phyloP scores from a whole-genome alignment of 78 protist genomes.

The Dictyostelium brefeldianum region DNA sequence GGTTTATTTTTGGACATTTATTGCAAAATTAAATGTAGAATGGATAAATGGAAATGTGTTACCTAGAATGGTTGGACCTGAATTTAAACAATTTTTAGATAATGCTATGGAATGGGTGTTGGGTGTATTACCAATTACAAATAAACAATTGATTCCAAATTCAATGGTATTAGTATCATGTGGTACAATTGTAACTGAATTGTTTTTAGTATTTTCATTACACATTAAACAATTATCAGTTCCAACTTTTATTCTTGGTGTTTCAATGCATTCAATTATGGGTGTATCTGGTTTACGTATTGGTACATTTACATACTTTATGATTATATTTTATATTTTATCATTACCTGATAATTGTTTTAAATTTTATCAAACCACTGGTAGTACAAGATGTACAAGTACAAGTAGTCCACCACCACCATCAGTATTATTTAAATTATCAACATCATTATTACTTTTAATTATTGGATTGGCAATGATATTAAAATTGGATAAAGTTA shows the following conservation, averaged over 20 bases:
- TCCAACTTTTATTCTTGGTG: background rate
- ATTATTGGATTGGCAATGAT: background rate
- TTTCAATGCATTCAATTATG: slow-evolving; percentile 40
- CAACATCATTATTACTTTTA: background rate
- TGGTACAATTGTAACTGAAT: slow-evolving; percentile 9
- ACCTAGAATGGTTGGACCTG: slow-evolving; percentile 65
- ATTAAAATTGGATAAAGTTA: background rate
- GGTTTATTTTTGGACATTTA: slow-evolving; percentile 51
- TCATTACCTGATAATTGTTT: background rate
- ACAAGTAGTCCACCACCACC: too few species aligned
- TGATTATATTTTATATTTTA: slow-evolving; percentile 31
- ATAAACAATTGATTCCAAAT: background rate
- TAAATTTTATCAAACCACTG: background rate
- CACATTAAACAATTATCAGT: slow-evolving; percentile 12
- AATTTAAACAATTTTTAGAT: slow-evolving; percentile 12
- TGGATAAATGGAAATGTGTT: slow-evolving; percentile 38
- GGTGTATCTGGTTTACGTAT: background rate
- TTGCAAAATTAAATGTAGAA: slow-evolving; percentile 39
- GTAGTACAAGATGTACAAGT: background rate
- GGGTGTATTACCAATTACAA: background rate
- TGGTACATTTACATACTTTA: slow-evolving; percentile 17
- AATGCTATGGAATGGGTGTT: background rate
- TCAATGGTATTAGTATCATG: slow-evolving; percentile 39
- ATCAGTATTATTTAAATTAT: too few species aligned
- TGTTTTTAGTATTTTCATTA: slow-evolving; percentile 30